A percentile compares a stretch with the other conserved stretches of the same genome.
Conservation (phyloP, 305 asterid genomes). For the Ilex paraguariensis region DNA sequence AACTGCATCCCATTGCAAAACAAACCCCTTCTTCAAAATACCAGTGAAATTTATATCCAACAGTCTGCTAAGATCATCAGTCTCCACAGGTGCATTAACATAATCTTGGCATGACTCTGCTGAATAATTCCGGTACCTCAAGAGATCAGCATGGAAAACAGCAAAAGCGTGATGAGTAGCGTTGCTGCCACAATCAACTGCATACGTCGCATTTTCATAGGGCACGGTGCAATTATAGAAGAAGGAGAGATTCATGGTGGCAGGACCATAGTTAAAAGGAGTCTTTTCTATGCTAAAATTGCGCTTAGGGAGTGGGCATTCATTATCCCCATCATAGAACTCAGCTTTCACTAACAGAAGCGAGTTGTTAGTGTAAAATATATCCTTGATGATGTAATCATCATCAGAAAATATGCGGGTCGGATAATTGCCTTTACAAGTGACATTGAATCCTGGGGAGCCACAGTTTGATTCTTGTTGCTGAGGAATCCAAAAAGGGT, state of each 20-base stretch:
- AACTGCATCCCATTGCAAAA: constrained; percentile 39
- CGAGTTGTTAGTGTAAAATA: constrained; percentile 30
- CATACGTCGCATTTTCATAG: constrained; percentile 25
- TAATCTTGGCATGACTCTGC: constrained; percentile 29
- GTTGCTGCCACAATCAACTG: constrained; percentile 43
- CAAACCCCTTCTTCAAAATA: constrained; percentile 45
- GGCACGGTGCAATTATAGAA: constrained; percentile 38
- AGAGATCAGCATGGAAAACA: constrained; percentile 38
- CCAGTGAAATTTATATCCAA: constrained; percentile 35
- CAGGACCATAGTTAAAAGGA: constrained; percentile 41
- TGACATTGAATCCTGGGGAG: constrained; percentile 28
- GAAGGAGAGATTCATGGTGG: constrained; percentile 48
- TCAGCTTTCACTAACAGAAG: constrained; percentile 29
- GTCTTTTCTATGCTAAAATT: constrained; percentile 37
- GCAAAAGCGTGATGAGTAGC: constrained; percentile 49
- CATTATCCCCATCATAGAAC: constrained; percentile 13
- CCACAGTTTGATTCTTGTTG: constrained; percentile 44
- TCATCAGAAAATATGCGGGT: constrained; percentile 29
- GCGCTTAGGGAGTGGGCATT: constrained; percentile 41
- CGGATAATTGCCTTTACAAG: constrained; percentile 31
- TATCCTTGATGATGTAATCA: constrained; percentile 31
- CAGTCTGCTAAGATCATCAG: constrained; percentile 18
- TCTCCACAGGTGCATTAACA: constrained; percentile 40
- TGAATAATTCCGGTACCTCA: constrained; percentile 40
- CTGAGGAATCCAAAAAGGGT: constrained; percentile 55